Evolutionary conservation across 1,284 basidiomycete species (phyloP).

Genomic region (Mycena sp.): DNA sequence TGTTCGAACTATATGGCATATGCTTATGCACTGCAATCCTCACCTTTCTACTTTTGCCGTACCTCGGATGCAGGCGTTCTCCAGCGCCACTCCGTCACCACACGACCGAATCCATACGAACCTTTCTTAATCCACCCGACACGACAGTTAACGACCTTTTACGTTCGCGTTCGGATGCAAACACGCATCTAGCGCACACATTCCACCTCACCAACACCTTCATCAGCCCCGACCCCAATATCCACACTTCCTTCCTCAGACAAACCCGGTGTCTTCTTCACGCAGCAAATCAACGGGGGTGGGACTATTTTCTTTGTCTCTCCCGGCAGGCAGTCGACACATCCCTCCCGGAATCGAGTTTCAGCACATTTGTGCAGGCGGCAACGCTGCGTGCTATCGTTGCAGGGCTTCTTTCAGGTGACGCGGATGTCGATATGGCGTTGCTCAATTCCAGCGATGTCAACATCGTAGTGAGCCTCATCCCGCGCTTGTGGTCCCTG

Average conservation of each 20-base stretch:
- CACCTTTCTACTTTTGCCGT: not conserved
- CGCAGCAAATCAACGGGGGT: constrained; percentile 32
- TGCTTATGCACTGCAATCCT: constrained; percentile 18
- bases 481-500: constrained; percentile 52
- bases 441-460: constrained; percentile 28
- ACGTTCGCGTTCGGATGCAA: constrained; percentile 50
- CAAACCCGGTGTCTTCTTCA: constrained; percentile 39
- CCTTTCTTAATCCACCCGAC: no score
- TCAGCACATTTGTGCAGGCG: constrained; percentile 52
- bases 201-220: constrained; percentile 54
- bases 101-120: not conserved
- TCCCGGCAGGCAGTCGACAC: constrained; percentile 42
- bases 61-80: constrained; percentile 1
- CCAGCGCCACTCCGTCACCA: not conserved
- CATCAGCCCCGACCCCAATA: constrained; percentile 40
- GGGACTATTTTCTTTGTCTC: constrained; percentile 25
- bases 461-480: constrained; percentile 36
- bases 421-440: not conserved
- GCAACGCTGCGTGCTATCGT: constrained; percentile 53
- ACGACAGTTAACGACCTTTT: no score
- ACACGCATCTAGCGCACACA: constrained; percentile 51
- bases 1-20: constrained; percentile 20
- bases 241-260: constrained; percentile 36
- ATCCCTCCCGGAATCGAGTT: constrained; percentile 23
- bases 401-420: constrained; percentile 44